phyloP scores from a whole-genome alignment of 2,329 filamentous ascomycete species.

The Ceratocystis smalleyi region DNA sequence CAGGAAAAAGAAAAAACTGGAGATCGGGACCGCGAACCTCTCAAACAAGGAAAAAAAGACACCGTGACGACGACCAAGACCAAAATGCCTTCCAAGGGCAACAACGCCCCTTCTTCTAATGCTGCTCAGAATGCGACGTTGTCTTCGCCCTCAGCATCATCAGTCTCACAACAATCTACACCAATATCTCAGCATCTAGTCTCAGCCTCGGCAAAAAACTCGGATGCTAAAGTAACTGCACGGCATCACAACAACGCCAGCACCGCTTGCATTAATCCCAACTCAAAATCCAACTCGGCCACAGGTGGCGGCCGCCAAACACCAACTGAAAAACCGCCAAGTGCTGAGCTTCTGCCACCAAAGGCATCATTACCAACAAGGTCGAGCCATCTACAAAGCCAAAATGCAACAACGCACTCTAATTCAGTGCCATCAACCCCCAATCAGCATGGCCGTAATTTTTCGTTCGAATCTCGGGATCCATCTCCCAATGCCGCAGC shows the following conservation, averaged over 20 bases:
- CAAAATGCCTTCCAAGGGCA: conserved; percentile 15
- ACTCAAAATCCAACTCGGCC: background rate
- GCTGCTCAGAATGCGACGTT: conserved; percentile 2
- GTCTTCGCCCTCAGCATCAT: conserved; percentile 2
- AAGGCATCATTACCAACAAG: conserved; percentile 18
- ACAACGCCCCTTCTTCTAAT: conserved; percentile 7
- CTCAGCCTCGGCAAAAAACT: background rate
- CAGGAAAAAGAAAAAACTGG: conserved; percentile 1
- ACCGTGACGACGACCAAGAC: background rate
- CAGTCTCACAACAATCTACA: background rate
- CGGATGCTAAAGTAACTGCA: background rate
- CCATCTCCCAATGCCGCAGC: conserved; percentile 65
- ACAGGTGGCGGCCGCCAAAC: conserved; percentile 6
- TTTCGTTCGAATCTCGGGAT: conserved; percentile 59
- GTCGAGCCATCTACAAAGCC: conserved; percentile 17
- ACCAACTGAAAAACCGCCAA: conserved; percentile 24
- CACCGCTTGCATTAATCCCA: background rate
- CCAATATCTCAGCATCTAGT: background rate
- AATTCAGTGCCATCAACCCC: conserved; percentile 89
- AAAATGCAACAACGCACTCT: conserved; percentile 39
- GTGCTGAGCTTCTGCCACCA: conserved; percentile 23
- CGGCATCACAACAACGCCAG: background rate
- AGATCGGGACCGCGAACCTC: background rate
- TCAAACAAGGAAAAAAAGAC: conserved; percentile 4
- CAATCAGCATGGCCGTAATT: conserved; percentile 70